These are phyloP conservation scores for Neofusicoccum laricinum DNA, from an alignment of 2,329 filamentous ascomycete species.

Conservation along the genomic window DNA sequence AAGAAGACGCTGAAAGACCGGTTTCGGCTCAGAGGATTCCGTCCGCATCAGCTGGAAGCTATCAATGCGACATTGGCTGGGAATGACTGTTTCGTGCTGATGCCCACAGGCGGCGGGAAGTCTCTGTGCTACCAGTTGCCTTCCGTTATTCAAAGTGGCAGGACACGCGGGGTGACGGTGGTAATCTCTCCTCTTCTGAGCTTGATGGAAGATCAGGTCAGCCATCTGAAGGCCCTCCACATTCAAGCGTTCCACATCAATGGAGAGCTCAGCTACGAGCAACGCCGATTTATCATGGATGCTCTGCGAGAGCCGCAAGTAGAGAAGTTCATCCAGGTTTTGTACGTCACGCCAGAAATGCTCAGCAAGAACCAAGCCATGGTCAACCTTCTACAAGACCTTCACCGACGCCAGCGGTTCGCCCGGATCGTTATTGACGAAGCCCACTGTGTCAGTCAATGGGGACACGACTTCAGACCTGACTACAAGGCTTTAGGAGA, in stretches of 20 bases:
- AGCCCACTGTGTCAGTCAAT: slow-evolving; percentile 98
- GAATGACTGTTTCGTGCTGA: slow-evolving; percentile 89
- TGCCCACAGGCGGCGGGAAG: slow-evolving; percentile 97
- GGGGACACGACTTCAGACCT: slow-evolving; percentile 96
- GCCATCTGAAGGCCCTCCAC: slow-evolving; percentile 69
- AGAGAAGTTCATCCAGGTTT: slow-evolving; percentile 75
- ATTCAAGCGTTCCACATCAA: slow-evolving; percentile 83
- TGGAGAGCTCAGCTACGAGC: slow-evolving; percentile 63
- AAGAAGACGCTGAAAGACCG: slow-evolving; percentile 74
- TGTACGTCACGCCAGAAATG: slow-evolving; percentile 98
- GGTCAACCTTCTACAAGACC: slow-evolving; percentile 59
- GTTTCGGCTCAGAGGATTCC: slow-evolving; percentile 83
- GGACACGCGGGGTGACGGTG: slow-evolving; percentile 80
- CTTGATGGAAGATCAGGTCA: slow-evolving; percentile 95
- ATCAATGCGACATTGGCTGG: slow-evolving; percentile 90
- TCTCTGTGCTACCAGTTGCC: slow-evolving; percentile 96
- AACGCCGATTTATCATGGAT: slow-evolving; percentile 65
- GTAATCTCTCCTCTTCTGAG: slow-evolving; percentile 94
- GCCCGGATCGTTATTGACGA: slow-evolving; percentile 96
- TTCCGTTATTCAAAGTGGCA: slow-evolving; percentile 76
- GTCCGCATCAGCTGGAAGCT: slow-evolving; percentile 87
- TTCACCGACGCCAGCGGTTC: slow-evolving; percentile 70
- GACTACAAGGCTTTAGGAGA: slow-evolving; percentile 87
- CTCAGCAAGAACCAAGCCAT: slow-evolving; percentile 76
- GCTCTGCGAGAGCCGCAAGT: slow-evolving; percentile 62